These are phyloP conservation scores for Salisapilia sapeloensis DNA, from an alignment of 352 stramenopile genomes.

Conservation along the genomic window DNA sequence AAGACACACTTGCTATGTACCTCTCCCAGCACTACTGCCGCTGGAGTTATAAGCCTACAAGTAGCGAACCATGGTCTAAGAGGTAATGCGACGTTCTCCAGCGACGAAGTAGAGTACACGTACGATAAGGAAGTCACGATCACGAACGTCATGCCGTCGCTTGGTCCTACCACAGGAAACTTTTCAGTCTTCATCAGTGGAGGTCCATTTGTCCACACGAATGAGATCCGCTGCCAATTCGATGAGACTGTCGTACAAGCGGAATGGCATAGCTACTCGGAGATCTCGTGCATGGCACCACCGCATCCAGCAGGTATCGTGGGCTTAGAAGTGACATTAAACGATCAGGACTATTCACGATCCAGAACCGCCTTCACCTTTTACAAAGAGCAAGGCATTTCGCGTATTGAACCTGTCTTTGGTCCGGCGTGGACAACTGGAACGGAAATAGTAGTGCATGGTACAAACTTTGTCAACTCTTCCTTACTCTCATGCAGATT, in stretches of 20 bases:
- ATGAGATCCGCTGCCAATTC: constrained; percentile 81
- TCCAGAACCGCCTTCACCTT: constrained; percentile 54
- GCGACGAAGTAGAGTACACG: constrained; percentile 32
- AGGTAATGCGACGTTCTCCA: constrained; percentile 15
- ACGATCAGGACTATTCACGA: constrained; percentile 85
- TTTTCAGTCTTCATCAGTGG: constrained; percentile 78
- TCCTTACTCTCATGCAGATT: constrained; percentile 80
- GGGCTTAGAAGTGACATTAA: constrained; percentile 75
- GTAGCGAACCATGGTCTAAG: constrained; percentile 49
- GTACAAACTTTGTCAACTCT: constrained; percentile 78
- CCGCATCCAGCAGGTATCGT: constrained; percentile 48
- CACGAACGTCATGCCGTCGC: constrained; percentile 48
- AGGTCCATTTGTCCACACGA: constrained; percentile 51
- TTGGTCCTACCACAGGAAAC: constrained; percentile 65
- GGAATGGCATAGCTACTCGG: constrained; percentile 36
- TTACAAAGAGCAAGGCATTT: constrained; percentile 62
- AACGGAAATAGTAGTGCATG: constrained; percentile 74
- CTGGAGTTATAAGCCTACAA: constrained; percentile 31
- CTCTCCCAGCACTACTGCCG: constrained; percentile 16
- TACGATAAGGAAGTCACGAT: constrained; percentile 68
- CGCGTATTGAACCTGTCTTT: constrained; percentile 70
- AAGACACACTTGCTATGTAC: constrained; percentile 50
- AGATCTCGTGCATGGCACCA: constrained; percentile 70
- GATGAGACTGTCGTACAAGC: constrained; percentile 40
- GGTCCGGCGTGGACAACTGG: constrained; percentile 69